Conservation (phyloP, 352 stramenopile species). For the Globisporangium acanthophoron region DNA sequence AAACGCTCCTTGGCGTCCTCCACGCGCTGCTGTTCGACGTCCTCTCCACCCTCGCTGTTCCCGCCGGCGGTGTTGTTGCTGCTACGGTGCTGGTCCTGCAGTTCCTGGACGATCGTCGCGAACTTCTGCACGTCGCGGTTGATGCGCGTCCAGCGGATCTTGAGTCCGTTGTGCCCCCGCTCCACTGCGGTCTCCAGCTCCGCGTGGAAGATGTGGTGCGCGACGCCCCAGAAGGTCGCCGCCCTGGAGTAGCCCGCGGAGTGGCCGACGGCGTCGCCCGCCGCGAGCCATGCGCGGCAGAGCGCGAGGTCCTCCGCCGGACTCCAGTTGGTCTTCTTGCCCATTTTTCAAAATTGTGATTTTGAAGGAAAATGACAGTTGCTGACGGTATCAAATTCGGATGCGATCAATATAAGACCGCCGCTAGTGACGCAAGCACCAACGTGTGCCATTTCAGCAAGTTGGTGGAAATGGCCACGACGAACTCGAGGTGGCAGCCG, state of each 20-base stretch:
- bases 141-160: conserved; percentile 79
- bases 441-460: not conserved
- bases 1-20: conserved; percentile 52
- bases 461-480: conserved; percentile 1
- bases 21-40: conserved; percentile 42
- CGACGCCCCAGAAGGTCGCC: conserved; percentile 59
- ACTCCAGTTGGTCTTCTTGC: conserved; percentile 81
- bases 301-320: conserved; percentile 56
- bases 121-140: conserved; percentile 79
- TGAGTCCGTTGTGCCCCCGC: conserved; percentile 63
- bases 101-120: conserved; percentile 33
- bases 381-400: not conserved
- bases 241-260: conserved; percentile 33
- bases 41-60: not conserved
- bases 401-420: too few relatives aligned
- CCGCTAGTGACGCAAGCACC: too few relatives aligned
- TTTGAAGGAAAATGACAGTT: not conserved
- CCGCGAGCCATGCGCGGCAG: conserved; percentile 62
- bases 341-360: conserved; percentile 27
- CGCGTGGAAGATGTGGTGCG: conserved; percentile 61
- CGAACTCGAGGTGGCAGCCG: conserved; percentile 17
- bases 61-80: conserved; percentile 9
- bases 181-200: conserved; percentile 56
- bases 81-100: conserved; percentile 18
- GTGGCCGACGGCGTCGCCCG: conserved; percentile 37